These are phyloP conservation scores for Oenanthe sinensis DNA, from an alignment of 129 eudicot species.

Conservation along the genomic window DNA sequence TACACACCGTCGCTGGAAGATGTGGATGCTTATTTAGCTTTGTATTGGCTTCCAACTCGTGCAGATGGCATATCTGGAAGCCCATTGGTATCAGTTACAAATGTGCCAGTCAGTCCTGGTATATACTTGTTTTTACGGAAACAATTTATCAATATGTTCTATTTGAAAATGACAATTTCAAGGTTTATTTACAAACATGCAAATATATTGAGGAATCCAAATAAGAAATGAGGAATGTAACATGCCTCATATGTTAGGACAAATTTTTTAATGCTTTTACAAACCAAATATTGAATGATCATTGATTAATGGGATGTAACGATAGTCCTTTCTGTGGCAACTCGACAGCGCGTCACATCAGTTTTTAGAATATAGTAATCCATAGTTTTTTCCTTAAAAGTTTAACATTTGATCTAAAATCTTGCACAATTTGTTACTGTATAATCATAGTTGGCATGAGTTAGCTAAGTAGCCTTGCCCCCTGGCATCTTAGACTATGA, in stretches of 20 bases:
- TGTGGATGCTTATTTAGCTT: constrained; percentile 69
- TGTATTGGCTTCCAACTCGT: constrained; percentile 91
- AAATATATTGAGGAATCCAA: not conserved
- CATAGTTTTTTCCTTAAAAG: not conserved
- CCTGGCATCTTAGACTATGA: not conserved
- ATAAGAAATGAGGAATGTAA: not conserved
- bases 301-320: not conserved
- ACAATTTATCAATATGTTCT: not conserved
- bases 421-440: not conserved
- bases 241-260: not conserved
- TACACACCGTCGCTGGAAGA: constrained; percentile 86
- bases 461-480: not conserved
- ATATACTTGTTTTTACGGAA: constrained; percentile 5
- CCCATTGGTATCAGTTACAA: constrained; percentile 56
- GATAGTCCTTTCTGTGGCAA: not conserved
- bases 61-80: constrained; percentile 68
- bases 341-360: not conserved
- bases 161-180: not conserved
- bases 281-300: not conserved
- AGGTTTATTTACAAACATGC: not conserved
- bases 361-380: not conserved
- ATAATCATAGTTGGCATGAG: not conserved
- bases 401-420: not conserved
- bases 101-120: constrained; percentile 80
- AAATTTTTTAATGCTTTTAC: not conserved